Base-by-base conservation (phyloP, 1,139 yeast genomes). In the Candida sp. region DNA sequence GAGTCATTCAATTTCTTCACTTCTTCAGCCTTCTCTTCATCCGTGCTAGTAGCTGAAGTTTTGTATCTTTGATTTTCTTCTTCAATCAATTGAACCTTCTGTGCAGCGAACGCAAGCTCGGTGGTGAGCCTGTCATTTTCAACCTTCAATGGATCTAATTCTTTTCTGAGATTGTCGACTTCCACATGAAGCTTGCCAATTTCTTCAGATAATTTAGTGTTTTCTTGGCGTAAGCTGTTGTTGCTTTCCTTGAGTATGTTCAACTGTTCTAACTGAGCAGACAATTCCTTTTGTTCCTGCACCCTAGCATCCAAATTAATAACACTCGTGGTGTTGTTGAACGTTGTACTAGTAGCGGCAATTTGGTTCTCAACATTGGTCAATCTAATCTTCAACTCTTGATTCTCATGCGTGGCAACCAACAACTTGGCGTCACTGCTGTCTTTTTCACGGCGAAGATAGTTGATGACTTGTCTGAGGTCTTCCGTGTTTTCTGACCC, bases 371-470 rank as follows among this genome's bases (percentile, higher is more conserved):
- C 70, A 3, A 74, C 63, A 37, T 72, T 60, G 1, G 68, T 68
- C 32, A 82, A 59, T 42, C 75, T 76, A 50, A 77, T 80, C 55
- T 78, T 73, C 39, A 83, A 67, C 34, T 78, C 70, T 47, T 72
- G 70, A 47, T 73, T 72, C 58, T 86, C 91, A 54, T 81, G 83
- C 12, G 65, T 63, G 27, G 78, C 69, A 27, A 78, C 70, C 8
- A 78, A 77, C 28, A 83, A 72, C 58, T 85, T 88, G 22, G 85
- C 80, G 50, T 86, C 90, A 1, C 86, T 77, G 4, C 85, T 75
- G 55, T 91, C 97, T 63, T 88, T 89, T 60, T 90, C 96, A 55
- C 88, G 85, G 47, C 93, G 86, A 52, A 91, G 73, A 59, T 81
- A 85, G 7, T 77, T 67, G 39, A 91, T 70, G 34, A 91, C 78